These are phyloP conservation scores for Tolypocladium nubicola DNA, from an alignment of 2,329 filamentous ascomycete genomes.

Conservation along the genomic window DNA sequence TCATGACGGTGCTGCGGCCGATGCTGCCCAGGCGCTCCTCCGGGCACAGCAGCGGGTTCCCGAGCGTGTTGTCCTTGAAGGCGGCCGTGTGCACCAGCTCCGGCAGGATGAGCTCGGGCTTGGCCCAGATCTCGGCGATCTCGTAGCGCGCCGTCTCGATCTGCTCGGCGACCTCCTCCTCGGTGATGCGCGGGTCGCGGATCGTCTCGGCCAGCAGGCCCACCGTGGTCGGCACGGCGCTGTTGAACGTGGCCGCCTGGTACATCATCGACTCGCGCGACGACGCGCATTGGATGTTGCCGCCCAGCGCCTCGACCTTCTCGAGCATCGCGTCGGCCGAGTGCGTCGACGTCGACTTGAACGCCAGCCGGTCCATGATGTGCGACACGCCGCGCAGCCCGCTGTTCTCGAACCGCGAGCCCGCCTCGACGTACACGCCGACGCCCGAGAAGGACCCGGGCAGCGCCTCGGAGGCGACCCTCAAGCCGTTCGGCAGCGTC, in stretches of 20 bases:
- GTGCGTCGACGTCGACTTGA: slow-evolving; percentile 71
- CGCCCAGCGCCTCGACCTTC: slow-evolving; percentile 75
- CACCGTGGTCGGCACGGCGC: slow-evolving; percentile 71
- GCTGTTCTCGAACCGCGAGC: slow-evolving; percentile 85
- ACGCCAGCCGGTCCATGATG: slow-evolving; percentile 90
- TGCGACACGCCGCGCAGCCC: slow-evolving; percentile 84
- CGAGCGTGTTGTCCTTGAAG: slow-evolving; percentile 91
- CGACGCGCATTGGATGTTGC: slow-evolving; percentile 94
- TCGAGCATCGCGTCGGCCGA: slow-evolving; percentile 80
- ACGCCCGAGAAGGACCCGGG: slow-evolving; percentile 92
- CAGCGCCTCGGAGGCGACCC: slow-evolving; percentile 88
- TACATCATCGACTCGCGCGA: slow-evolving; percentile 97
- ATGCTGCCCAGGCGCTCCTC: slow-evolving; percentile 71
- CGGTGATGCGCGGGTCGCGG: slow-evolving; percentile 71
- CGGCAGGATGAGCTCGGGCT: slow-evolving; percentile 89
- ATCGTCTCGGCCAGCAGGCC: slow-evolving; percentile 89
- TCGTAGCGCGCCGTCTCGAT: slow-evolving; percentile 89
- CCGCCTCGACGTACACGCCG: slow-evolving; percentile 90
- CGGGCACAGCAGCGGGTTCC: slow-evolving; percentile 86
- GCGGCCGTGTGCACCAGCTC: slow-evolving; percentile 93
- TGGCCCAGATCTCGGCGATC: slow-evolving; percentile 94
- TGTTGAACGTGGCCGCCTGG: slow-evolving; percentile 95
- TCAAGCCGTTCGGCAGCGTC: slow-evolving; percentile 81
- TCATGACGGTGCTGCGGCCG: slow-evolving; percentile 58
- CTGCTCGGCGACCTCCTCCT: slow-evolving; percentile 78